Evolutionary conservation across 2,329 filamentous ascomycete genomes (phyloP), one percentile per base, ranked within the genome.

Genomic region (Trichoderma atrobrunneum): DNA sequence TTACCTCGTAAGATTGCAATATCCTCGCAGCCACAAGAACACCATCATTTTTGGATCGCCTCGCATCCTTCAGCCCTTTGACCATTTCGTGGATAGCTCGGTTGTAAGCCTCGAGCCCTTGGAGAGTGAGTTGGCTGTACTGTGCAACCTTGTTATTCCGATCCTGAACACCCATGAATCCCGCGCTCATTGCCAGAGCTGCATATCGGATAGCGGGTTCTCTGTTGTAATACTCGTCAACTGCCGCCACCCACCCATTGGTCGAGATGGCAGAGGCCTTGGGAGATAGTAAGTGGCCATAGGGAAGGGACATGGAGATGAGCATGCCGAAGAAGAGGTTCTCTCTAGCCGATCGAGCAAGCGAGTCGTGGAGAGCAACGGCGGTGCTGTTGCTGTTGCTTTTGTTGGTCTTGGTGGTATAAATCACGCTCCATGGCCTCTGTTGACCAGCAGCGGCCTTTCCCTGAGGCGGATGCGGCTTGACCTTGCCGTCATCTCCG

Each of bases 1-100:
- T 11, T 66, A 76, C 76, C 73, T 78, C 76, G 36, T 77, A 78
- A 2, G 72, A 69, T n/a, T 74, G 73, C 62, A 75, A 67, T 21
- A 74, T 69, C 28, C 74, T 66, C n/a, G 72, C 72, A 4, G 74
- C 71, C 3, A 68, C 72, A 10, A 75, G 36, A 26, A 75, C 51
- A 7, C 74, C 74, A 16, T 74, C 67, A 21, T 72, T 72, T 36
- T 72, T 72, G 21, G 74, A 72, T 51, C 74, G 68, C n/a, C 64
- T 61, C 11, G 67, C 39, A 16, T 71, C 63, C 7, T 64, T 64
- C 48, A 75, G 30, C 1, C 69, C 73, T 36, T 62, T 67, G 43
- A 67, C 72, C 70, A 75, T 72, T 54, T 74, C 72, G 4, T 71
- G 65, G 10, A 77, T 64, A 12, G 76, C 74, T 6, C 34, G 59